Conservation (phyloP, 1,139 yeast genomes). For the Debaryomyces psychrophilus region DNA sequence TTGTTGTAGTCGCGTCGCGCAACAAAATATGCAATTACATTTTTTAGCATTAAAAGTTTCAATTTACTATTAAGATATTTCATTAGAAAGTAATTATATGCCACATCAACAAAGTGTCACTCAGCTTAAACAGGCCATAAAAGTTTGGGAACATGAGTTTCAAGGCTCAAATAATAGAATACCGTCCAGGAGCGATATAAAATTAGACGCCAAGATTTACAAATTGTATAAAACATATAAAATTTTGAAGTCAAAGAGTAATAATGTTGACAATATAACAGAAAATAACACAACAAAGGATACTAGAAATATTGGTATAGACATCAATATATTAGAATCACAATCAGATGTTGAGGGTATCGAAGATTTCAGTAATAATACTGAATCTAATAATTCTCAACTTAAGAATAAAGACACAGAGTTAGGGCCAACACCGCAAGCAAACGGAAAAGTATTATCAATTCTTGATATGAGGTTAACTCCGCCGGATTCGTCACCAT, state of each 20-base stretch:
- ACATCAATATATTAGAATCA: conserved; percentile 9
- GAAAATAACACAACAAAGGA: not conserved
- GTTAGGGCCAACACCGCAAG: conserved; percentile 78
- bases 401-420: conserved; percentile 28
- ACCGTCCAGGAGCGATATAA: conserved; percentile 60
- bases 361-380: conserved; percentile 13
- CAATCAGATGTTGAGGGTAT: conserved; percentile 13
- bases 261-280: not conserved
- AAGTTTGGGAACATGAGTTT: conserved; percentile 65
- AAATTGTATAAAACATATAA: conserved; percentile 50
- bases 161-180: conserved; percentile 41
- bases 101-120: conserved; percentile 7
- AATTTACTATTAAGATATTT: not conserved
- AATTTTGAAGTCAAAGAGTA: conserved; percentile 23
- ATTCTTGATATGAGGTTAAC: conserved; percentile 58
- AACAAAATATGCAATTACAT: not conserved
- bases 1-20: conserved; percentile 11
- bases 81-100: conserved; percentile 3
- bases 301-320: conserved; percentile 5
- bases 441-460: conserved; percentile 68
- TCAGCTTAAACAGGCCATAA: conserved; percentile 49
- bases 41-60: not conserved
- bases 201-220: conserved; percentile 44
- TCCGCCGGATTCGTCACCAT: conserved; percentile 52
- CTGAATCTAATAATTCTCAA: conserved; percentile 8